Evolutionary conservation across 768 basidiomycete species (phyloP), one percentile per base, ranked within the genome.

Genomic region (Pulveroboletus sp.): DNA sequence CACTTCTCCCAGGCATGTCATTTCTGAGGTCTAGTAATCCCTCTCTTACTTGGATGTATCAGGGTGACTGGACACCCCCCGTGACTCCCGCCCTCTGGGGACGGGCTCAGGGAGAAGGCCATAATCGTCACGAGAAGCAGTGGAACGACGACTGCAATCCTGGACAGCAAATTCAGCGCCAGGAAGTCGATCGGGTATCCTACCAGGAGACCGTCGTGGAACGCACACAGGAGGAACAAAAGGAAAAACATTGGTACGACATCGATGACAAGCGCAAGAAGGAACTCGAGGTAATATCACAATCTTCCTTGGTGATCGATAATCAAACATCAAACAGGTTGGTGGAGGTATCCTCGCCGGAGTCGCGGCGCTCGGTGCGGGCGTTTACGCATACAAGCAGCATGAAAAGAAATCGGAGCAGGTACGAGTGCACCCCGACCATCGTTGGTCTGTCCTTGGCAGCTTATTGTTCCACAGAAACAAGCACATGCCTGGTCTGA

Each of bases 1-100:
- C 87, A 90, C 69, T 68, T 61, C 45, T 86, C 87, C 25, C 83
- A 87, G 75, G 85, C 80, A 53, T 47, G 61, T 51, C 23, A n/a
- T n/a, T 8, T 41, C 23, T 17, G n/a, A 35, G 8, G 21, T n/a
- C 20, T 29, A 11, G 4, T 17, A 9, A 16, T 31, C 21, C 41
- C 27, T 6, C 37, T 32, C 47, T 56, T 34, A 25, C 45, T 56
- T 17, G 10, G 35, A 20, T 6, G 37, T 8, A 5, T 13, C 57
- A 89, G 85, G 53, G 72, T 23, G 84, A 87, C 55, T 90, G 88
- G 88, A 65, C 80, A 21, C 88, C 88, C 5, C 53, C 71, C 4
- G 50, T 66, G 12, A 80, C 79, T 2, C 85, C 86, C 32, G 82
- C 84, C 10, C 73, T 89, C 27, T 89, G 85, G 87, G 84, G 80